These are phyloP conservation scores for Heterobasidion occidentale DNA, from an alignment of 1,284 basidiomycete species.

Conservation along the genomic window DNA sequence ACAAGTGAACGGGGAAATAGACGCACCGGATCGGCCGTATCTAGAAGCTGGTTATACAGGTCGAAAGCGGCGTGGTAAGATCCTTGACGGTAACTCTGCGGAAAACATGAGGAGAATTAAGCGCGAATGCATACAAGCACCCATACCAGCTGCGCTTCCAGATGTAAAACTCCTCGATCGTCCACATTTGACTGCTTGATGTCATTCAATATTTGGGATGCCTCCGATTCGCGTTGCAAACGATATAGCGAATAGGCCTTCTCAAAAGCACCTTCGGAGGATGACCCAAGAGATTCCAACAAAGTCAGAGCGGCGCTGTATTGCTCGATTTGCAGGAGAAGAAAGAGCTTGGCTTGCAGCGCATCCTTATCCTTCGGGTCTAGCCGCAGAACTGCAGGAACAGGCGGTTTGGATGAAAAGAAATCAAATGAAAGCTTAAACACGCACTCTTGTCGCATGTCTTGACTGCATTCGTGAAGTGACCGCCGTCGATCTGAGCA, in stretches of 20 bases:
- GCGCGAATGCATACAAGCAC: not conserved
- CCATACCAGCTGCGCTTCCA: constrained; percentile 81
- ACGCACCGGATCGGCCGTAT: constrained; percentile 61
- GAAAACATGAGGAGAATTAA: not conserved
- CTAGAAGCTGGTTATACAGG: constrained; percentile 72
- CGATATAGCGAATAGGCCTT: constrained; percentile 78
- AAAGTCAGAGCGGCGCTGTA: constrained; percentile 53
- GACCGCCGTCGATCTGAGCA: constrained; percentile 79
- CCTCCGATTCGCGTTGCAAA: constrained; percentile 65
- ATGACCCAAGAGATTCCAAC: constrained; percentile 28
- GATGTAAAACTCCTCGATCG: constrained; percentile 62
- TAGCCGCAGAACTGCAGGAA: constrained; percentile 54
- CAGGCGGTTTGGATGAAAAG: constrained; percentile 8
- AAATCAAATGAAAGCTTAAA: constrained; percentile 8
- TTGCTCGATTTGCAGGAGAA: constrained; percentile 79
- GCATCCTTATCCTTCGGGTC: constrained; percentile 66
- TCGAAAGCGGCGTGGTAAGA: constrained; percentile 65
- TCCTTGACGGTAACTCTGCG: constrained; percentile 70
- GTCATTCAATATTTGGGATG: constrained; percentile 41
- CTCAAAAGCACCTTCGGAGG: constrained; percentile 48
- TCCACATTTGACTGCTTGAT: constrained; percentile 38
- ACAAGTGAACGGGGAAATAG: not conserved
- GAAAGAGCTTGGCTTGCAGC: constrained; percentile 72
- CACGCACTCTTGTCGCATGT: constrained; percentile 82
- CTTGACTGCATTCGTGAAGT: constrained; percentile 75